Percentiles rank a stretch among this genome's conserved stretches.
Conservation (phyloP, 2,329 filamentous ascomycete species). For the Fusarium sp. region DNA sequence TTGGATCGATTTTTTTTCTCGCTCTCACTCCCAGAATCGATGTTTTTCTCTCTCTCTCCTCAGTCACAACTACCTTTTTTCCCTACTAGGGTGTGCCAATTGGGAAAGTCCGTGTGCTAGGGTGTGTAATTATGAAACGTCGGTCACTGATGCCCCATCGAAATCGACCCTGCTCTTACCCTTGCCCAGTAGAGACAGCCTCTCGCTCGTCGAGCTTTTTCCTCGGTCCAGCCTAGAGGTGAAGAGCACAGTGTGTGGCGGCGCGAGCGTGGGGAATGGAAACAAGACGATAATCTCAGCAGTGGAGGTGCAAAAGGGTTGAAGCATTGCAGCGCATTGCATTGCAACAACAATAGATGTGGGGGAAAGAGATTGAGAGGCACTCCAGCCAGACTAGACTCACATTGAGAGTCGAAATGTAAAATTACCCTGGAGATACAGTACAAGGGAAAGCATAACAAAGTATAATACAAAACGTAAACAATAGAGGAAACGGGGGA, state of each 20-base stretch:
- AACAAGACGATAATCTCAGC: slow-evolving; percentile 47
- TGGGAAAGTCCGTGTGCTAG: slow-evolving; percentile 18
- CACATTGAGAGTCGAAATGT: slow-evolving; percentile 11
- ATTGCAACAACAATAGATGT: slow-evolving; percentile 5
- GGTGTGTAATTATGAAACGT: slow-evolving; percentile 37
- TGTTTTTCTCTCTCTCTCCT: slow-evolving; percentile 5
- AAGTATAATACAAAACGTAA: slow-evolving; percentile 14
- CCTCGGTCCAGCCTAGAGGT: slow-evolving; percentile 41
- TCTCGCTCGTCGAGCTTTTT: slow-evolving; percentile 36
- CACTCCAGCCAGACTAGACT: slow-evolving; percentile 9
- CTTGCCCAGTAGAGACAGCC: slow-evolving; percentile 28
- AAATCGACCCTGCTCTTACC: slow-evolving; percentile 36
- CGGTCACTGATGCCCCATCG: slow-evolving; percentile 42
- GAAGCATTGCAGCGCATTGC: neutral
- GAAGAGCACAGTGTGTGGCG: slow-evolving; percentile 44
- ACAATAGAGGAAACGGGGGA: slow-evolving; percentile 14
- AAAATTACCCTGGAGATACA: slow-evolving; percentile 18
- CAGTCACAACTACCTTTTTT: slow-evolving; percentile 3
- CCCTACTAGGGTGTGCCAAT: slow-evolving; percentile 21
- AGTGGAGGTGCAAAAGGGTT: slow-evolving; percentile 28
- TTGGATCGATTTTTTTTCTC: slow-evolving; percentile 35
- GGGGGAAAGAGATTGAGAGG: slow-evolving; percentile 18
- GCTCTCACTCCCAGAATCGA: slow-evolving; percentile 1
- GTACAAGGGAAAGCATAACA: slow-evolving; percentile 7
- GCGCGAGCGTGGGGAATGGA: slow-evolving; percentile 45